These are phyloP conservation scores for Jasminum sambac DNA, from an alignment of 257 asterid species.

Conservation along the genomic window DNA sequence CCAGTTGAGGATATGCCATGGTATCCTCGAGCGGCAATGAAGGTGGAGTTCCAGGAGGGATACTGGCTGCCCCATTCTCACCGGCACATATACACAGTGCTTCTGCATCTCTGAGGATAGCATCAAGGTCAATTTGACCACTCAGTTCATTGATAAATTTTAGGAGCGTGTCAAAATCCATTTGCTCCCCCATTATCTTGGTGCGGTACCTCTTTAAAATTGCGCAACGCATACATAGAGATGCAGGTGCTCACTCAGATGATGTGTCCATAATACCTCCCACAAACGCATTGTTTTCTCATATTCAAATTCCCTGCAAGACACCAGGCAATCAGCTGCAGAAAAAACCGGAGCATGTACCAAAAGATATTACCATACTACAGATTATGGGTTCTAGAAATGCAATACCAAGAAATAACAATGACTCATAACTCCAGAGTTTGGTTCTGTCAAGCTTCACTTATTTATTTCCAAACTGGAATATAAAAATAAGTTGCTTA, in stretches of 20 bases:
- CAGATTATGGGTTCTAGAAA: background rate
- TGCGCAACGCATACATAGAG: conserved; percentile 87
- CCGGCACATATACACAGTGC: conserved; percentile 93
- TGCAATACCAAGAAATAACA: background rate
- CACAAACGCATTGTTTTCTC: conserved; percentile 77
- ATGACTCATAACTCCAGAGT: background rate
- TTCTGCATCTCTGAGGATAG: conserved; percentile 85
- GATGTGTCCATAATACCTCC: conserved; percentile 95
- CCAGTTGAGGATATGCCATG: conserved; percentile 64
- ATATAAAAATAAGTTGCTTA: background rate
- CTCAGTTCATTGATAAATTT: conserved; percentile 92
- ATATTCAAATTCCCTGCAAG: conserved; percentile 87
- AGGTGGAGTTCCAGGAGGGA: conserved; percentile 98
- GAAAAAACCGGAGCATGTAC: background rate
- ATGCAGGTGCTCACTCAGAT: conserved; percentile 87
- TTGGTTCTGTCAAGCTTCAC: background rate
- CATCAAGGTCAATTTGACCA: conserved; percentile 80
- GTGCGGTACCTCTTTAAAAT: conserved; percentile 70
- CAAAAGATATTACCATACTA: background rate
- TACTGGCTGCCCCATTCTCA: conserved; percentile 85
- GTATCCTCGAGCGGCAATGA: conserved; percentile 76
- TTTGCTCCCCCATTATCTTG: conserved; percentile 84
- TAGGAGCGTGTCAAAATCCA: conserved; percentile 94
- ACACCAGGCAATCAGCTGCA: background rate
- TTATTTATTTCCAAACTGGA: background rate